Conservation (phyloP, 2,329 filamentous ascomycete genomes). For the Seiridium cupressi region DNA sequence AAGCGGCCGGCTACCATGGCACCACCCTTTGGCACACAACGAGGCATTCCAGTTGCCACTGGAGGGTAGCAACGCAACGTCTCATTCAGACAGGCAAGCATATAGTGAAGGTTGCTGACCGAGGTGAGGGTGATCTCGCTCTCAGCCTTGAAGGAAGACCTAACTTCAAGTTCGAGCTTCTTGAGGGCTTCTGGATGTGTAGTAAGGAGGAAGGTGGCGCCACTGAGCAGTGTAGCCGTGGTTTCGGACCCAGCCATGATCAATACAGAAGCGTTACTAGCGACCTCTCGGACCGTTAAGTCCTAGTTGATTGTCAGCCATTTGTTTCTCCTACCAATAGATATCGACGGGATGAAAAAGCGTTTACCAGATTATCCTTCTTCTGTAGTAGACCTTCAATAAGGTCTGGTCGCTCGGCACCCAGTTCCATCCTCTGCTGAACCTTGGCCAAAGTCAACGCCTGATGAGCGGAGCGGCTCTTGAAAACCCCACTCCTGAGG, state of each 20-base stretch:
- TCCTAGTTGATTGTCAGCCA: background rate
- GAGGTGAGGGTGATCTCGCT: background rate
- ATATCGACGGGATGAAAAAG: background rate
- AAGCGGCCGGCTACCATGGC: constrained; percentile 20
- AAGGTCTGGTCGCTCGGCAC: background rate
- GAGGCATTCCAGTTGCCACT: background rate
- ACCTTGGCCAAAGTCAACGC: background rate
- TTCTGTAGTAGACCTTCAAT: background rate
- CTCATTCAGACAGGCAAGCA: background rate
- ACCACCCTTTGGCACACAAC: constrained; percentile 20
- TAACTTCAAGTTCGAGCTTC: background rate
- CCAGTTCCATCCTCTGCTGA: background rate
- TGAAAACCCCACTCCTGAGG: background rate
- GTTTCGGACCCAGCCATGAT: constrained; percentile 6
- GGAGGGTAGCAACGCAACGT: background rate
- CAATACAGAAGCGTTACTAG: constrained; percentile 17
- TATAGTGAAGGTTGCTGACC: background rate
- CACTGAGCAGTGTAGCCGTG: background rate
- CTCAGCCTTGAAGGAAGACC: background rate
- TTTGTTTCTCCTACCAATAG: background rate
- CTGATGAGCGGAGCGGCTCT: background rate
- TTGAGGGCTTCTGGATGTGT: background rate
- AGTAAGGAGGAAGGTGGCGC: background rate
- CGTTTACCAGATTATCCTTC: background rate
- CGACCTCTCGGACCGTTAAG: constrained; percentile 11